Conservation (phyloP, 495 filamentous ascomycete species). For the Xylaria telfairii region DNA sequence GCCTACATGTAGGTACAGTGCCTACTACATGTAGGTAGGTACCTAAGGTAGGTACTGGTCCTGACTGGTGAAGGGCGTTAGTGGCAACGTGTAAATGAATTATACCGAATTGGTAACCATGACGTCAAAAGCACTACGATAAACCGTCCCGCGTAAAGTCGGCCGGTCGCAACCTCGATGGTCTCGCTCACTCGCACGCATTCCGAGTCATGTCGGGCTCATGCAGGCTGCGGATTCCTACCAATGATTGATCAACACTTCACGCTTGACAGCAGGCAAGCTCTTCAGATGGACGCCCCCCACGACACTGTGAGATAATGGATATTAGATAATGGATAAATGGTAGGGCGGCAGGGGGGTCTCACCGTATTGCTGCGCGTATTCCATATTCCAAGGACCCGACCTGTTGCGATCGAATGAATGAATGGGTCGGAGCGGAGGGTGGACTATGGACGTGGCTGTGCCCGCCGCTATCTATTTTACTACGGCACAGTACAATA, state of each 20-base stretch:
- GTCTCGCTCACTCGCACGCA: too few relatives aligned
- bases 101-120: not conserved
- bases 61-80: not conserved
- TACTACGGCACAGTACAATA: too few relatives aligned
- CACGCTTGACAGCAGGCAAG: not conserved
- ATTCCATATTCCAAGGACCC: slow-evolving; percentile 12
- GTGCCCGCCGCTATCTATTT: not conserved
- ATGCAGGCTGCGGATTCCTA: not conserved
- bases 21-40: too few relatives aligned
- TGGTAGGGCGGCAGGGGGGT: not conserved
- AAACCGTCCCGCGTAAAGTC: too few relatives aligned
- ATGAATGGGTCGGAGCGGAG: not conserved
- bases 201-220: not conserved
- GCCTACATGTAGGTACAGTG: too few relatives aligned
- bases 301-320: not conserved
- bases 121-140: not conserved
- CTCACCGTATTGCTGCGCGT: slow-evolving; percentile 14
- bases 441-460: not conserved
- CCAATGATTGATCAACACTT: not conserved
- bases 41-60: not conserved
- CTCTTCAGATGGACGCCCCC: not conserved
- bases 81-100: not conserved
- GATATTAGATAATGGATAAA: too few relatives aligned
- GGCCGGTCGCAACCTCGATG: not conserved
- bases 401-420: not conserved